Evolutionary conservation across 768 basidiomycete genomes (phyloP).

Genomic region (Suillus brevipes): DNA sequence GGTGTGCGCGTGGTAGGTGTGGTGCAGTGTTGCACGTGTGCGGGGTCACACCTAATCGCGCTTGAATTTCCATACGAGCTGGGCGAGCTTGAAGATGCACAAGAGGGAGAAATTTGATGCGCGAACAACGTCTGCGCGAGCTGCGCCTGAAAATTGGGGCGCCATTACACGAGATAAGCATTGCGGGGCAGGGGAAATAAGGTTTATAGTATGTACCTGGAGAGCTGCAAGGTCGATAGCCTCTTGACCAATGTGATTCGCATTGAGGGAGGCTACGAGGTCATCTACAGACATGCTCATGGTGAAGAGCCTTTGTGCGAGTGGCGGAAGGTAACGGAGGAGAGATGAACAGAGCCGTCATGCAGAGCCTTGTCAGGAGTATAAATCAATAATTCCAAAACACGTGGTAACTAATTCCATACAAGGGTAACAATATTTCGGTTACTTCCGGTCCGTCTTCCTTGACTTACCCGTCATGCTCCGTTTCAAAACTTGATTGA

Average conservation of each 20-base stretch:
- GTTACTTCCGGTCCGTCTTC: not conserved
- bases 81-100: conserved; percentile 18
- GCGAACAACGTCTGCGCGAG: conserved; percentile 44
- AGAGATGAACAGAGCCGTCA: conserved; percentile 7
- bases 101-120: conserved; percentile 30
- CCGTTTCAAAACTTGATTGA: not conserved
- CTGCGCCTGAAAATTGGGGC: conserved; percentile 36
- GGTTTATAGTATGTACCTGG: conserved; percentile 35
- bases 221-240: conserved; percentile 50
- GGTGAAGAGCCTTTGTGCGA: conserved; percentile 10
- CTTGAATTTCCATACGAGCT: conserved; percentile 22
- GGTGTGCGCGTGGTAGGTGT: conserved; percentile 41
- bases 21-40: conserved; percentile 40
- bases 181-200: conserved; percentile 17
- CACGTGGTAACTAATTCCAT: conserved; percentile 4
- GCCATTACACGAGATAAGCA: conserved; percentile 18
- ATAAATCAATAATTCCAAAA: conserved; percentile 5
- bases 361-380: conserved; percentile 10
- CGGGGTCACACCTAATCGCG: conserved; percentile 31
- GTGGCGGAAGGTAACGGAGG: conserved; percentile 10
- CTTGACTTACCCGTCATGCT: not conserved
- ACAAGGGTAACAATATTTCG: not conserved
- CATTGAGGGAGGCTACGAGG: conserved; percentile 47
- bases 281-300: conserved; percentile 53
- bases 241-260: conserved; percentile 54